Evolutionary conservation across 2,329 filamentous ascomycete genomes (phyloP), one percentile per base, ranked within the genome.

Genomic region (Aspergillus luchuensis): DNA sequence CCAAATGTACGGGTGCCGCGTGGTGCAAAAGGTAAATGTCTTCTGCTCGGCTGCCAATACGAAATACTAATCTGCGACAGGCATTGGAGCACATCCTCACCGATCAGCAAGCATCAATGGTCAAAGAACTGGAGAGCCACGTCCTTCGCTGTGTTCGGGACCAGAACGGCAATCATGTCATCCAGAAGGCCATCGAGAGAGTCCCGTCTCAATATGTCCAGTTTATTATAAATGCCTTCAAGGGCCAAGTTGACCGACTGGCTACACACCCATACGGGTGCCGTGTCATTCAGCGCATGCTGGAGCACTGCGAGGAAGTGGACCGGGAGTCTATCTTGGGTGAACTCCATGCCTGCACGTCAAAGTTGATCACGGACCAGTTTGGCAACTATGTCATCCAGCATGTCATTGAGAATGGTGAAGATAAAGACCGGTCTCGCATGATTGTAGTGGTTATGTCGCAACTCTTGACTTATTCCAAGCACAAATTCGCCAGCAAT

Each of bases 311-410:
- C 56, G 87, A 89, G 15, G 85, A 89, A 43, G 80, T 83, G 1
- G 90, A 95, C 69, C 90, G 88, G 75, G 80, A 83, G 51, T 84
- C 83, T 33, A 89, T 98, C 55, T 85, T 97, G 71, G 79, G 83
- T 1, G 94, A 98, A 78, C 83, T 99, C 21, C 90, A 95, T 71
- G 81, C 83, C 8, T 89, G 88, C 66, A 87, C 91, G 8, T 76
- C 85, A 33, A 85, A 83, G 58, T 85, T 98, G 60, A 91, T 97
- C 65, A 87, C 87, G 0, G 91, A 98, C 71, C 89, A 93, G 66
- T 99, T 90, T 71, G 95, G 95, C 61, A 99, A 99, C 78, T 99
- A 99, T 72, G 95, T 99, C 17, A 90, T 91, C 3, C 95, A 98
- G 74, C 92, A 98, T 72, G 87, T 98, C 55, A 92, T 99, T 63